phyloP scores from a whole-genome alignment of 345 rosid genomes.

The Clausena lansium region DNA sequence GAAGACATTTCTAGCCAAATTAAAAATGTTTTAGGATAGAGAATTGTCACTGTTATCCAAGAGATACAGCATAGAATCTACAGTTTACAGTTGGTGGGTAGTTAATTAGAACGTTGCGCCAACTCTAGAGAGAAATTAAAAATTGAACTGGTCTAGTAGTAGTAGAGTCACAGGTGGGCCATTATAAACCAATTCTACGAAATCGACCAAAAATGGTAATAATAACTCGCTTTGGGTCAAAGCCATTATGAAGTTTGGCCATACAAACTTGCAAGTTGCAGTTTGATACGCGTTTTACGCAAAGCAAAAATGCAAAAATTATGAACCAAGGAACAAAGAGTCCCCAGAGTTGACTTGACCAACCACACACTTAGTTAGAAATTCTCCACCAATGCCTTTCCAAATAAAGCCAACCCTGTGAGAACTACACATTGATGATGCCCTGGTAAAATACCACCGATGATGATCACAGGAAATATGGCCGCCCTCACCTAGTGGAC shows the following conservation, averaged over 20 bases:
- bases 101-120: constrained; percentile 9
- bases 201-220: background rate
- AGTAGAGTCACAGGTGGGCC: background rate
- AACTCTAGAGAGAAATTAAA: background rate
- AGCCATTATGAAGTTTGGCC: background rate
- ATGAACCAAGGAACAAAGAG: background rate
- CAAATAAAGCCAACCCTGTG: background rate
- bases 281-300: background rate
- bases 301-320: background rate
- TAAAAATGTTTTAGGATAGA: too few species aligned
- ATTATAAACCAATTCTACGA: background rate
- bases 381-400: background rate
- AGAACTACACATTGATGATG: too few species aligned
- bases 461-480: background rate
- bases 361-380: background rate
- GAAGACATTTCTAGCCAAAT: too few species aligned
- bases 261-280: background rate
- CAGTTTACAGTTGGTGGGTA: background rate
- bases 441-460: background rate
- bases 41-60: too few species aligned
- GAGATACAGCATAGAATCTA: background rate
- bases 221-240: background rate
- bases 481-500: background rate
- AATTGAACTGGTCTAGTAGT: background rate
- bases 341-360: constrained; percentile 3